Evolutionary conservation across 108 stramenopile genomes (phyloP).

Genomic region (Cyclotella baltica): DNA sequence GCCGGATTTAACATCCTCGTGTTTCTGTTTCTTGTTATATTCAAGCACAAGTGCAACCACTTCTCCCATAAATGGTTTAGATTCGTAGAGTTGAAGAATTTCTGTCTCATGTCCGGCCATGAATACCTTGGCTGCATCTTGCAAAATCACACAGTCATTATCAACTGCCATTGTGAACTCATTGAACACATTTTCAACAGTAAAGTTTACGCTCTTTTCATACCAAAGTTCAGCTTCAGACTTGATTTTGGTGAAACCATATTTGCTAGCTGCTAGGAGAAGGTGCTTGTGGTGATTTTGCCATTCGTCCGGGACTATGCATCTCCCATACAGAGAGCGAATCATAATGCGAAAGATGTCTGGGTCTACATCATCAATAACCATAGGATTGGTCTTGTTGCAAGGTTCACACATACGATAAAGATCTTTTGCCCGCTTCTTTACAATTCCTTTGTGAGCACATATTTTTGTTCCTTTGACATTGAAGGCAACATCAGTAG

Average conservation of each 20-base stretch:
- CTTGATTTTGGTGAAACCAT: not conserved
- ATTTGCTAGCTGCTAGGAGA: not conserved
- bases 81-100: not conserved
- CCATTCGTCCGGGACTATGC: not conserved
- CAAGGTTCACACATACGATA: not conserved
- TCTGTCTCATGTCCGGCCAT: not conserved
- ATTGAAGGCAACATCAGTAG: too few species aligned
- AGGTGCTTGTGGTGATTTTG: not conserved
- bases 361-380: conserved; percentile 1
- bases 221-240: not conserved
- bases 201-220: not conserved
- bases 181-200: not conserved
- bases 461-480: not conserved
- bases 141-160: not conserved
- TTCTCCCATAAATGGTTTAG: not conserved
- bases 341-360: conserved; percentile 2
- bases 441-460: conserved; percentile 12
- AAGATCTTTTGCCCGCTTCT: not conserved
- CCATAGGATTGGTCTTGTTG: not conserved
- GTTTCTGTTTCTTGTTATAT: too few species aligned
- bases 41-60: too few species aligned
- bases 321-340: not conserved
- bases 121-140: not conserved
- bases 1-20: too few species aligned
- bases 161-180: not conserved